phyloP scores from a whole-genome alignment of 805 yeast genomes.

The Saccharomycopsis capsularis region DNA sequence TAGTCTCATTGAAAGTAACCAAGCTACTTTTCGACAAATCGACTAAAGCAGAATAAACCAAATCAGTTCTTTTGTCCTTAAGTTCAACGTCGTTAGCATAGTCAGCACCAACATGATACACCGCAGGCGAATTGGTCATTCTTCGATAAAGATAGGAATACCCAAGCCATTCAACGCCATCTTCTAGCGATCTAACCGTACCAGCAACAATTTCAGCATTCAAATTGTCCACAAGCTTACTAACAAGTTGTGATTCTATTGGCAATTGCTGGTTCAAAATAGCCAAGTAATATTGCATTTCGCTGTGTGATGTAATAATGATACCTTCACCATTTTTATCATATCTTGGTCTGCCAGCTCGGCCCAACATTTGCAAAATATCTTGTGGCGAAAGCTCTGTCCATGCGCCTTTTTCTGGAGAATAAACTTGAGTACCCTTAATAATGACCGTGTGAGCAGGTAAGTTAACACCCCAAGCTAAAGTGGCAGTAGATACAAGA shows the following conservation, averaged over 20 bases:
- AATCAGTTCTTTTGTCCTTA: constrained; percentile 49
- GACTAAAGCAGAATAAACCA: constrained; percentile 70
- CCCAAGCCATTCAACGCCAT: constrained; percentile 76
- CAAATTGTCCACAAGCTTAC: constrained; percentile 60
- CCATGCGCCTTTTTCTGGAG: constrained; percentile 89
- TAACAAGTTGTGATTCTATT: constrained; percentile 79
- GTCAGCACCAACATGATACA: constrained; percentile 70
- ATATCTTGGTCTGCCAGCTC: constrained; percentile 96
- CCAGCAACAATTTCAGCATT: constrained; percentile 88
- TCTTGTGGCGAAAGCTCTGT: constrained; percentile 91
- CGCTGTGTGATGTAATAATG: constrained; percentile 80
- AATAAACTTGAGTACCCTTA: constrained; percentile 89
- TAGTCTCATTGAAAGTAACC: constrained; percentile 46
- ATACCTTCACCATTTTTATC: constrained; percentile 92
- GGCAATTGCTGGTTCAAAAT: constrained; percentile 88
- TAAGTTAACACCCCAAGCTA: constrained; percentile 95
- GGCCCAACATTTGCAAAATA: constrained; percentile 92
- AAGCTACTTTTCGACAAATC: constrained; percentile 51
- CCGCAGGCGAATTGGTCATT: constrained; percentile 63
- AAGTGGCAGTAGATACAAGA: constrained; percentile 82
- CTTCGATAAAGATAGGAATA: constrained; percentile 74
- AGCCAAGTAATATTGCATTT: constrained; percentile 82
- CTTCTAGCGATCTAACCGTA: constrained; percentile 47
- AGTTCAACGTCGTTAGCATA: constrained; percentile 46
- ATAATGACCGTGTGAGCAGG: constrained; percentile 94